Percentiles rank a stretch among this genome's conserved stretches.
Evolutionary conservation across 352 stramenopile species (phyloP).

Genomic region (Globisporangium parvum): DNA sequence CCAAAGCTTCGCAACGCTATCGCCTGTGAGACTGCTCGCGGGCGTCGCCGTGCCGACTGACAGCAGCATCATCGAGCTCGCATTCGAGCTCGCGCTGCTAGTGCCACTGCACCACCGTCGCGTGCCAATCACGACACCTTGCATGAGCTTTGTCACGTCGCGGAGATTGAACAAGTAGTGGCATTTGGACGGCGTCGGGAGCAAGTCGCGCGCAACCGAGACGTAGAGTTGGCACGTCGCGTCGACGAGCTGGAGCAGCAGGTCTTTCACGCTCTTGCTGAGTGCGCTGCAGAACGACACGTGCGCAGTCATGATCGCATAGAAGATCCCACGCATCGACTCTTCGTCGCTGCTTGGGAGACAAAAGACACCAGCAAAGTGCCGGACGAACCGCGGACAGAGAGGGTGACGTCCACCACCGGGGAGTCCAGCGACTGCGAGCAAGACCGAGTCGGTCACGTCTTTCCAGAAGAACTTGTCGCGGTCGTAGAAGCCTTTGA

Average conservation of each 20-base stretch:
- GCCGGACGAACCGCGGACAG: slow-evolving; percentile 56
- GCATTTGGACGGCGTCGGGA: slow-evolving; percentile 75
- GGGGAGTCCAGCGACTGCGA: slow-evolving; percentile 54
- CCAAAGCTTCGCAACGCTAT: slow-evolving; percentile 78
- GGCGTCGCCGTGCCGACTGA: neutral
- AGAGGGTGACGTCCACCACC: slow-evolving; percentile 48
- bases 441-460: slow-evolving; percentile 54
- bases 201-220: slow-evolving; percentile 39
- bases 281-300: slow-evolving; percentile 25
- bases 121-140: slow-evolving; percentile 69
- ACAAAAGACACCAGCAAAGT: slow-evolving; percentile 64
- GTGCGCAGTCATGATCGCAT: slow-evolving; percentile 68
- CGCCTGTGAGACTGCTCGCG: slow-evolving; percentile 15
- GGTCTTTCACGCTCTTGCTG: slow-evolving; percentile 45
- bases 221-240: slow-evolving; percentile 59
- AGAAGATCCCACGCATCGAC: slow-evolving; percentile 88
- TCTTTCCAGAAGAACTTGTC: slow-evolving; percentile 85
- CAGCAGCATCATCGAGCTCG: slow-evolving; percentile 2
- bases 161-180: slow-evolving; percentile 85
- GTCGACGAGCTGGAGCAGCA: slow-evolving; percentile 44
- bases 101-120: slow-evolving; percentile 12
- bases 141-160: slow-evolving; percentile 74
- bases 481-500: slow-evolving; percentile 70
- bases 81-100: slow-evolving; percentile 7
- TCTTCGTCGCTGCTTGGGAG: slow-evolving; percentile 64